Evolutionary conservation across 1,284 basidiomycete genomes (phyloP).

Genomic region (Melanopsichium pennsylvanicum): DNA sequence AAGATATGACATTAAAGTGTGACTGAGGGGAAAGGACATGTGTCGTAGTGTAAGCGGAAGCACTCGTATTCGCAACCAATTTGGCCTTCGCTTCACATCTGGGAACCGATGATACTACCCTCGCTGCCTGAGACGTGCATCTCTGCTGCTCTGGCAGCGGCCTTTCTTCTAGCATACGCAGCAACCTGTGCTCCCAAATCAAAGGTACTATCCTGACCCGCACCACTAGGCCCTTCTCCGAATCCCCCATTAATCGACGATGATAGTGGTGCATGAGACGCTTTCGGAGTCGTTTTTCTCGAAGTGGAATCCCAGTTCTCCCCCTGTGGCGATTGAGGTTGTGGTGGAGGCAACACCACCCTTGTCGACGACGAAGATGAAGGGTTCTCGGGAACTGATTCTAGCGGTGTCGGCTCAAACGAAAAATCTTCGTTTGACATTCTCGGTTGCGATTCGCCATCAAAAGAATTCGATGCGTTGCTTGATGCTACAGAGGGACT

Average conservation of each 20-base stretch:
- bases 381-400: slow-evolving; percentile 38
- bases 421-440: slow-evolving; percentile 23
- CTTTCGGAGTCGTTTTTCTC: slow-evolving; percentile 26
- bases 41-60: too few species aligned
- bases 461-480: slow-evolving; percentile 8
- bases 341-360: background rate
- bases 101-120: too few species aligned
- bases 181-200: slow-evolving; percentile 42
- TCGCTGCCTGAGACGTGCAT: slow-evolving; percentile 20
- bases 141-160: slow-evolving; percentile 21
- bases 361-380: too few species aligned
- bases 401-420: slow-evolving; percentile 37
- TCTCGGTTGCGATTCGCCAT: slow-evolving; percentile 22
- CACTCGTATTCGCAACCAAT: too few species aligned
- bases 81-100: background rate
- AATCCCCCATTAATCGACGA: background rate
- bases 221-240: background rate
- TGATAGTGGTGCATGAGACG: slow-evolving; percentile 9
- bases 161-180: slow-evolving; percentile 33
- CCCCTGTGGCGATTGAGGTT: too few species aligned
- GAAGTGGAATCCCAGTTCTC: slow-evolving; percentile 20
- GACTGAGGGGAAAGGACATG: too few species aligned
- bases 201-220: slow-evolving; percentile 30
- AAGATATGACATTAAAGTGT: too few species aligned
- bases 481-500: slow-evolving; percentile 9